phyloP scores from a whole-genome alignment of 2,329 filamentous ascomycete species.

The Botrytis cinerea region DNA sequence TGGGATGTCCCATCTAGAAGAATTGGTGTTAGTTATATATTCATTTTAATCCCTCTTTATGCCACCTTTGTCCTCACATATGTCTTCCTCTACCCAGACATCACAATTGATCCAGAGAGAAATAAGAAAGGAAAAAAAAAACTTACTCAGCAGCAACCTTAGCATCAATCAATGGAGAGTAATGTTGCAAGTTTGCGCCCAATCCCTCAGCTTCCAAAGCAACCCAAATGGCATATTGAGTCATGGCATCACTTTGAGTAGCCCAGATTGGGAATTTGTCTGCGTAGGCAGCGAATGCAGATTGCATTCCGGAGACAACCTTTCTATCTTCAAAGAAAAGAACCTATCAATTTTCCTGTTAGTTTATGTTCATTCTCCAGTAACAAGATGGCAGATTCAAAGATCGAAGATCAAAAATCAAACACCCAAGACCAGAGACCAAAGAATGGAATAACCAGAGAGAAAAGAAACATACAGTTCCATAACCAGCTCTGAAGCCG shows the following conservation, averaged over 20 bases:
- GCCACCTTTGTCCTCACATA: neutral
- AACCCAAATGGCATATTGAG: slow-evolving; percentile 79
- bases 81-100: neutral
- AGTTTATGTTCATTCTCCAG: neutral
- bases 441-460: neutral
- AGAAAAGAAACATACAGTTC: slow-evolving; percentile 60
- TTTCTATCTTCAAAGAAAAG: slow-evolving; percentile 84
- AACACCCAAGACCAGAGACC: neutral
- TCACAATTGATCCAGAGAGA: neutral
- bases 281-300: slow-evolving; percentile 70
- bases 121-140: neutral
- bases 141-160: slow-evolving; percentile 53
- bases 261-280: slow-evolving; percentile 80
- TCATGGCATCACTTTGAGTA: slow-evolving; percentile 76
- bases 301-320: slow-evolving; percentile 65
- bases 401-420: neutral
- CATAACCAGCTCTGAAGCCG: slow-evolving; percentile 71
- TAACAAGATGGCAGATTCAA: neutral
- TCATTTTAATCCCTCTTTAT: neutral
- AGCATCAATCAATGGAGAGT: slow-evolving; percentile 81
- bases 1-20: slow-evolving; percentile 68
- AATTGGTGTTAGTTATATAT: neutral
- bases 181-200: slow-evolving; percentile 89
- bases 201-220: slow-evolving; percentile 81
- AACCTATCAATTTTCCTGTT: slow-evolving; percentile 48